phyloP scores from a whole-genome alignment of 129 eudicot genomes.

The Kitagawia praeruptora region DNA sequence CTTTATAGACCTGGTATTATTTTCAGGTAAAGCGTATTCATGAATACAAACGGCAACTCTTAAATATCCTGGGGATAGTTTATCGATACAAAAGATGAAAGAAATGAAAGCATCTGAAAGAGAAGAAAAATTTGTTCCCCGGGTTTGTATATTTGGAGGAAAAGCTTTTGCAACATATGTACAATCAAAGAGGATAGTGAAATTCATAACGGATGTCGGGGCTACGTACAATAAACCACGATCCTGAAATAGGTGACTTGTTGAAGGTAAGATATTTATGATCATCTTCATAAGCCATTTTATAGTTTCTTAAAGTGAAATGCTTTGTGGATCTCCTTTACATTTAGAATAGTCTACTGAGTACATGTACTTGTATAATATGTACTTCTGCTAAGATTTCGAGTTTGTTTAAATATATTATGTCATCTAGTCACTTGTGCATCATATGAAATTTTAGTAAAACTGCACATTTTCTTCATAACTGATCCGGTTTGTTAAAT shows the following conservation, averaged over 20 bases:
- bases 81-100: constrained; percentile 90
- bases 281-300: background rate
- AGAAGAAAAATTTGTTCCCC: constrained; percentile 61
- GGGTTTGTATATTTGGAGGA: constrained; percentile 96
- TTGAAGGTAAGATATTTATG: constrained; percentile 44
- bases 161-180: constrained; percentile 95
- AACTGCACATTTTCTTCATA: background rate
- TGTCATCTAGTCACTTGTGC: background rate
- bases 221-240: constrained; percentile 74
- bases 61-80: constrained; percentile 80
- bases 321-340: background rate
- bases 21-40: too few relatives aligned
- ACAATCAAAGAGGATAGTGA: constrained; percentile 94
- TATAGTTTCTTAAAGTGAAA: background rate
- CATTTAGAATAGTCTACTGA: background rate
- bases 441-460: background rate
- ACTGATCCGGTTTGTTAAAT: background rate
- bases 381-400: background rate
- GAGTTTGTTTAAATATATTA: background rate
- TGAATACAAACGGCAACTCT: too few relatives aligned
- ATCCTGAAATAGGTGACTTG: too few relatives aligned
- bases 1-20: too few relatives aligned
- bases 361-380: too few relatives aligned
- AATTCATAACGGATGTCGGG: constrained; percentile 89
- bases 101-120: constrained; percentile 65